Evolutionary conservation across 306 rosid species (phyloP).

Genomic region (Trichosanthes truncata): DNA sequence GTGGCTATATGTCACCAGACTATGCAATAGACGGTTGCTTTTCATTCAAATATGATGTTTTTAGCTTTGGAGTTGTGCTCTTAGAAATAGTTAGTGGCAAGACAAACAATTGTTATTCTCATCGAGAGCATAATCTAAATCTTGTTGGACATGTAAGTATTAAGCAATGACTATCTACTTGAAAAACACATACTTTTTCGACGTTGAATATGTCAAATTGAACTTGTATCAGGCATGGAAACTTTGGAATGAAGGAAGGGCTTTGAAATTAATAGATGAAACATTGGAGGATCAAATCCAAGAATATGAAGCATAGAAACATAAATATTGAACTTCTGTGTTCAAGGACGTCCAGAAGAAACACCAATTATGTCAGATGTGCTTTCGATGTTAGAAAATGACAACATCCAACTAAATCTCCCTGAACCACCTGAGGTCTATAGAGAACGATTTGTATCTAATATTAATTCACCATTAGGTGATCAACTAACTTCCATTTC

Average conservation of each 20-base stretch:
- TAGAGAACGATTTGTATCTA: not conserved
- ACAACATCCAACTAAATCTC: not conserved
- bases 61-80: constrained; percentile 38
- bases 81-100: constrained; percentile 38
- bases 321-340: constrained; percentile 23
- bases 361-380: constrained; percentile 23
- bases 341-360: constrained; percentile 15
- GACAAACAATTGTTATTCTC: constrained; percentile 17
- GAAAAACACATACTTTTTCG: not conserved
- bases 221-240: constrained; percentile 11
- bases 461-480: not conserved
- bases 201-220: not conserved
- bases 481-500: not conserved
- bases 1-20: constrained; percentile 33
- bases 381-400: constrained; percentile 15
- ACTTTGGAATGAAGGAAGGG: constrained; percentile 13
- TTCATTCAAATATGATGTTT: constrained; percentile 30
- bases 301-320: constrained; percentile 5
- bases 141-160: constrained; percentile 22
- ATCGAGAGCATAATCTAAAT: constrained; percentile 11
- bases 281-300: not conserved
- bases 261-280: constrained; percentile 10
- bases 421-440: constrained; percentile 17
- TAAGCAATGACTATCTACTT: too few species aligned
- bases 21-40: constrained; percentile 21